Evolutionary conservation across 1,284 basidiomycete genomes (phyloP), one percentile per base, ranked within the genome.

Genomic region (Tilletia setariae): DNA sequence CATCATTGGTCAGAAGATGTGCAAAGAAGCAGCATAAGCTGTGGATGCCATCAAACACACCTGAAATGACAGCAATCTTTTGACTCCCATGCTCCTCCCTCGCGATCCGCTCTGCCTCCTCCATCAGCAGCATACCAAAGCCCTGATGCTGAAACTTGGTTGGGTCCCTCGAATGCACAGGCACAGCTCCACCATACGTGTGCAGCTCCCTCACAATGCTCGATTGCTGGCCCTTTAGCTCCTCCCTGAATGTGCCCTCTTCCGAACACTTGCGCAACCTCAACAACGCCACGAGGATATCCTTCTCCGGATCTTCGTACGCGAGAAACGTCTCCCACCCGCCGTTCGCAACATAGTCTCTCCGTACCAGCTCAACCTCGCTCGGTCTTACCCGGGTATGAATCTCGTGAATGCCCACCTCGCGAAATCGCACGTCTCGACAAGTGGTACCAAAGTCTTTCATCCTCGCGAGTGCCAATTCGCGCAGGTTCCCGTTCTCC

Each of bases 271-370:
- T 97, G 66, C 96, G 87, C 78, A 99, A 84, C 21, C 96, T 89
- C 63, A 99, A 86, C 32, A 99, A 85, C 13, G 96, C 96, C 69
- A 99, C 90, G 64, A 99, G 89, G 79, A 99, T 98, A 79, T 99
- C 96, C 71, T 89, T 89, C 83, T 94, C 92, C 2, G 95, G 94
- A 83, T 99, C 96, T 85, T 99, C 96, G 82, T 98, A 99, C 23
- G 94, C 94, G 19, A 99, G 85, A 87, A 99, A 99, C 0, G 95
- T 98, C 85, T 99, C 96, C 96, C 96, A 99, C 28, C 95, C 95
- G 2, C 84, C 84, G 78, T 98, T 99, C 32, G 96, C 96, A 1
- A 91, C 86, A 84, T 99, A 99, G 84, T 99, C 96, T 64, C 96
- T 87, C 66, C 96, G 89, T 44, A 99, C 88, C n/a, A 99, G 89